A percentile compares a stretch with the other conserved stretches of the same genome.
Evolutionary conservation across 768 basidiomycete genomes (phyloP).

Genomic region (Rhizopogon vinicolor): DNA sequence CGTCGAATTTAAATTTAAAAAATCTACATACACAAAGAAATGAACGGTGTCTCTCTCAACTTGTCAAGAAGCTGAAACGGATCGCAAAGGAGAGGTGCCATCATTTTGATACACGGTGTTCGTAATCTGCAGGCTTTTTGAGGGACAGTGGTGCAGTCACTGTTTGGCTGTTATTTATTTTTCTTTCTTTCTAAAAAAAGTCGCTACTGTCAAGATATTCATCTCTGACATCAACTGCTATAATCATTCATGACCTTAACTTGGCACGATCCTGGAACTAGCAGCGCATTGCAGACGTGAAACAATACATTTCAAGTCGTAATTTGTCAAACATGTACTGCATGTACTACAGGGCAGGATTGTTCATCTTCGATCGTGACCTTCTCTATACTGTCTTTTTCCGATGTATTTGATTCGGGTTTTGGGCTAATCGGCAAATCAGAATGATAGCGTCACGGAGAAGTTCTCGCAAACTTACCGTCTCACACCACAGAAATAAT

Average conservation of each 20-base stretch:
- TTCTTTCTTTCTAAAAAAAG: no score
- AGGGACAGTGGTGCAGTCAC: no score
- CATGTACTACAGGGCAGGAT: background rate
- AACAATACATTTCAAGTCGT: background rate
- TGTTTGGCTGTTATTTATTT: no score
- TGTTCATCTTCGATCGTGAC: background rate
- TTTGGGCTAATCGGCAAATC: background rate
- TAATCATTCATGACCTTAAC: background rate
- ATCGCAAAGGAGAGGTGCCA: no score
- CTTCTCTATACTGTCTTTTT: background rate
- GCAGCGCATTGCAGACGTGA: background rate
- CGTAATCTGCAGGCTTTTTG: no score
- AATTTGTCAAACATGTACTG: background rate
- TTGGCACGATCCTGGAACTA: background rate
- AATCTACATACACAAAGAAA: no score
- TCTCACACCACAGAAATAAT: slow-evolving; percentile 65
- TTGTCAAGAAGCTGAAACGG: no score
- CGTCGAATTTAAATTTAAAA: no score
- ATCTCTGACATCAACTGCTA: background rate
- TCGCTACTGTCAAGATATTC: no score
- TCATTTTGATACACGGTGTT: no score
- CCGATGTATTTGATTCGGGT: background rate
- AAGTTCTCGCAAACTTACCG: slow-evolving; percentile 21
- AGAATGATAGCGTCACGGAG: background rate
- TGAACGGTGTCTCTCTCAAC: no score